phyloP scores from a whole-genome alignment of 2,329 filamentous ascomycete species.

The Fusarium sp. region DNA sequence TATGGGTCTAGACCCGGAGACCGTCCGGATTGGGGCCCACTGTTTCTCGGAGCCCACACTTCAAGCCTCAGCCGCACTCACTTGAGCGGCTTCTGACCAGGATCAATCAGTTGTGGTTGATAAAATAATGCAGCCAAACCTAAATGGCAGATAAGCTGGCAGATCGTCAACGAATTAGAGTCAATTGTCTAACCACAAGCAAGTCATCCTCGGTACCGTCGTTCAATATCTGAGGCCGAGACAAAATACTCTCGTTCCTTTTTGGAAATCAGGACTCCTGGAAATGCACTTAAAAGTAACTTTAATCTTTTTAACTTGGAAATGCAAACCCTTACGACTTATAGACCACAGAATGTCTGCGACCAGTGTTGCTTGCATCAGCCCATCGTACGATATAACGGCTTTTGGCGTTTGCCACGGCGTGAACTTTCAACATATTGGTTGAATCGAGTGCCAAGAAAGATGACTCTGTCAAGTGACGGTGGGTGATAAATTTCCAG shows the following conservation, averaged over 20 bases:
- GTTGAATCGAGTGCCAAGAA: background rate
- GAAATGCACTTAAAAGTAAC: background rate
- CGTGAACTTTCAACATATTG: background rate
- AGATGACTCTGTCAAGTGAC: background rate
- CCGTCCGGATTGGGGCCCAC: conserved; percentile 12
- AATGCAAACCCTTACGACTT: background rate
- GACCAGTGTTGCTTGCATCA: background rate
- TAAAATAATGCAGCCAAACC: background rate
- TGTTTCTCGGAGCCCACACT: conserved; percentile 19
- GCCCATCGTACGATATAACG: background rate
- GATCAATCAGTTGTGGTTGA: conserved; percentile 1
- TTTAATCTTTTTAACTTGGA: background rate
- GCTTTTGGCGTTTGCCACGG: background rate
- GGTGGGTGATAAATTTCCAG: background rate
- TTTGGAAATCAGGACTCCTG: background rate
- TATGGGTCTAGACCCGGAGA: conserved; percentile 32
- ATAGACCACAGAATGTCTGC: background rate
- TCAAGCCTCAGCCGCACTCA: conserved; percentile 11
- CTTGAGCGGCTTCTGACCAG: conserved; percentile 1
- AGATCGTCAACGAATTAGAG: background rate
- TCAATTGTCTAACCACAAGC: background rate
- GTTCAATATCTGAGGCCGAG: background rate
- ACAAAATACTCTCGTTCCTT: background rate
- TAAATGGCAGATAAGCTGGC: background rate
- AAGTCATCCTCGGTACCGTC: background rate